Base-by-base conservation (phyloP, 2,329 filamentous ascomycete genomes). In the Microdochium bolleyi region DNA sequence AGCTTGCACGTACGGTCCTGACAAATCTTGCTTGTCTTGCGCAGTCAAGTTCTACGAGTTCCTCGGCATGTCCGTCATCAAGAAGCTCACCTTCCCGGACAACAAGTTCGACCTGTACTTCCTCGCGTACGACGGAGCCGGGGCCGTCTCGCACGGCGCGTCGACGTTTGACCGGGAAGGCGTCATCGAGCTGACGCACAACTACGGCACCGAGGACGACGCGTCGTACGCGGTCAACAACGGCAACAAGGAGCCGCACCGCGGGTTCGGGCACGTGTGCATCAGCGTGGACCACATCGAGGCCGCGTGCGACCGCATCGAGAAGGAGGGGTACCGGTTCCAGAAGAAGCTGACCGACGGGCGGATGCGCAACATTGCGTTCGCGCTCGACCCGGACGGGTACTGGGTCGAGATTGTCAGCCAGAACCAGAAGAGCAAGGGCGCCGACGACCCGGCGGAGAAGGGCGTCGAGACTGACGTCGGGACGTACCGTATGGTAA, bases 21-120 rank as follows among this genome's bases (percentile, higher is more conserved):
- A 30, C 11, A n/a, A n/a, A n/a, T 30, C 27, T 30, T 11, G 19
- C 53, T 53, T 25, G 44, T 53, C 49, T 21, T 27, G 37, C 37
- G 65, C 66, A 81, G 84, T 97, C 70, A 88, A 92, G 61, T 99
- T 95, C 73, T 99, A 97, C 72, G 86, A 96, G 67, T 88, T 90
- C 69, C 81, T 99, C 19, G 94, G 94, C 62, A 84, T 97, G 80
- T 91, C 79, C 65, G 72, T 91, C 57, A 80, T 97, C 69, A 84
- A 89, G 64, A 88, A 92, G 72, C 77, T 94, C 49, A 76, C 87
- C 57, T 88, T 90, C 65, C 88, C 92, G 14, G 91, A 96, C 55
- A 83, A 83, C 70, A 96, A 95, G 66, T 97, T 97, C 70, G 89
- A 94, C 63, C 83, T 96, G 25, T 97, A 97, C 77, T 97, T 97